Percentiles rank a stretch among this genome's conserved stretches.
phyloP scores from a whole-genome alignment of 2,329 filamentous ascomycete genomes.

The Beauveria sp. region DNA sequence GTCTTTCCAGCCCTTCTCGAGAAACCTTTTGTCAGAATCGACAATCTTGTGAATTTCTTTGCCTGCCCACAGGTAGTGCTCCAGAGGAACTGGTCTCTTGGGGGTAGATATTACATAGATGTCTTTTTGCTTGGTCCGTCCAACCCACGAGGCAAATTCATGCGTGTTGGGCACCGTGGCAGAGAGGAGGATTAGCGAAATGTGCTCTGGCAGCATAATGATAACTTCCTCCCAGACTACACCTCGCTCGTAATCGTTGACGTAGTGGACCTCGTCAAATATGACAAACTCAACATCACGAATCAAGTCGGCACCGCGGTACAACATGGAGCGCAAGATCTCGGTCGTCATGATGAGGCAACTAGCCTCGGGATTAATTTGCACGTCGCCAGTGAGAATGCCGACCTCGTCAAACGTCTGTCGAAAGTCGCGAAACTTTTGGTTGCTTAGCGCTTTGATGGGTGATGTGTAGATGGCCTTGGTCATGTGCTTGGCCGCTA shows the following conservation, averaged over 20 bases:
- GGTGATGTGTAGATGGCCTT: constrained; percentile 99
- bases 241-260: constrained; percentile 90
- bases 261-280: constrained; percentile 98
- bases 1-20: constrained; percentile 91
- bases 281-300: constrained; percentile 98
- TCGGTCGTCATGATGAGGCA: constrained; percentile 99
- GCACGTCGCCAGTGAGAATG: constrained; percentile 93
- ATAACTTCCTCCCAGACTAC: constrained; percentile 99
- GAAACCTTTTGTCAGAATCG: constrained; percentile 81
- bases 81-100: constrained; percentile 87
- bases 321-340: constrained; percentile 96
- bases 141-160: constrained; percentile 98
- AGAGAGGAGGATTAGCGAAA: constrained; percentile 88
- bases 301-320: constrained; percentile 90
- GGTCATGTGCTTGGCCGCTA: constrained; percentile 98
- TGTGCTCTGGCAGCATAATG: constrained; percentile 97
- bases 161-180: constrained; percentile 96
- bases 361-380: constrained; percentile 95
- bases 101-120: constrained; percentile 98
- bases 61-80: constrained; percentile 93
- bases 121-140: constrained; percentile 94
- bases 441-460: constrained; percentile 96
- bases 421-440: constrained; percentile 95
- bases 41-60: constrained; percentile 95
- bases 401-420: constrained; percentile 89